A percentile compares a stretch with the other conserved stretches of the same genome.
phyloP scores from a whole-genome alignment of 2,329 filamentous ascomycete species.

The Lachnellula willkommii region DNA sequence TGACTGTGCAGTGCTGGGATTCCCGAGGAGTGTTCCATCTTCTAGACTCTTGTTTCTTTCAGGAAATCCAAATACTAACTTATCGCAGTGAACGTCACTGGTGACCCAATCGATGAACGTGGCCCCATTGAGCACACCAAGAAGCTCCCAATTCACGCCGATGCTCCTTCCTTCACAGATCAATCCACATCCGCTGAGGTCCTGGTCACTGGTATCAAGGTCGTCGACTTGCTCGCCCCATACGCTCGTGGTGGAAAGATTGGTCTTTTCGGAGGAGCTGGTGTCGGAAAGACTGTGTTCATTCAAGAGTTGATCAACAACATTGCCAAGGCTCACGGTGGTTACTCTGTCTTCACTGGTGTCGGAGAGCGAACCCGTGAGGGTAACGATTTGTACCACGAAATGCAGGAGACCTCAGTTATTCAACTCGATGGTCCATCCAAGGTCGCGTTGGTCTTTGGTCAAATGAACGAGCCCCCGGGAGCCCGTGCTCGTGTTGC shows the following conservation, averaged over 20 bases:
- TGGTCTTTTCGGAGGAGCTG: slow-evolving; percentile 99
- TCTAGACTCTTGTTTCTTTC: too few relatives aligned
- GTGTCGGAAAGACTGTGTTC: slow-evolving; percentile 99
- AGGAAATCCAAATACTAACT: too few relatives aligned
- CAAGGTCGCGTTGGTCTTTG: slow-evolving; percentile 98
- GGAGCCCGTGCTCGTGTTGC: slow-evolving; percentile 99
- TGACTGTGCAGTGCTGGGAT: too few relatives aligned
- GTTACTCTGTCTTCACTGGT: slow-evolving; percentile 99
- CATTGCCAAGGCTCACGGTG: slow-evolving; percentile 99
- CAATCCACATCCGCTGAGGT: slow-evolving; percentile 96
- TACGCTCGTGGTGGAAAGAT: slow-evolving; percentile 99
- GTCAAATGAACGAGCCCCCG: slow-evolving; percentile 99
- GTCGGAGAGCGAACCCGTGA: slow-evolving; percentile 99
- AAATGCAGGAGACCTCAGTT: slow-evolving; percentile 99
- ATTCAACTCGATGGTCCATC: slow-evolving; percentile 99
- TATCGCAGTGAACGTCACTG: slow-evolving; percentile 81
- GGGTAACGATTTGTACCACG: slow-evolving; percentile 99
- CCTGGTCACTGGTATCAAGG: slow-evolving; percentile 99
- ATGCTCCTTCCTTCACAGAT: slow-evolving; percentile 86
- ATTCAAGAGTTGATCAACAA: slow-evolving; percentile 99
- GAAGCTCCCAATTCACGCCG: slow-evolving; percentile 85
- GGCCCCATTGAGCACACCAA: slow-evolving; percentile 94
- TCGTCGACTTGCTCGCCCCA: slow-evolving; percentile 96
- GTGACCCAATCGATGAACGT: slow-evolving; percentile 99
- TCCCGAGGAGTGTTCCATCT: too few relatives aligned